These are phyloP conservation scores for Blastocystis sp. DNA, from an alignment of 352 stramenopile genomes.

Conservation along the genomic window DNA sequence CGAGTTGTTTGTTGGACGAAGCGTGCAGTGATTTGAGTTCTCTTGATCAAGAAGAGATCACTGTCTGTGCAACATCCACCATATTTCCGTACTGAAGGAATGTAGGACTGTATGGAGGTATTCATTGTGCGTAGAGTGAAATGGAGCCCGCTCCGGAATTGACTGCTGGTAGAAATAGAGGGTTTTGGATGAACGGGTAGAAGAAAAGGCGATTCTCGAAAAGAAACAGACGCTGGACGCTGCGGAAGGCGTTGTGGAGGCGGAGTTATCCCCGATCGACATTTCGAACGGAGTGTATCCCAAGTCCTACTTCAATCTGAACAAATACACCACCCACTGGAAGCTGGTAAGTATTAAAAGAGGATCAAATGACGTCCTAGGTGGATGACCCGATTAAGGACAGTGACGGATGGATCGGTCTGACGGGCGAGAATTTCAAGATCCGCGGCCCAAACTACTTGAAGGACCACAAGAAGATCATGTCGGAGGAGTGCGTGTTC, in stretches of 20 bases:
- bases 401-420: constrained; percentile 36
- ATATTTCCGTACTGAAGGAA: no score
- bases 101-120: constrained; percentile 9
- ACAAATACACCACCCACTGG: constrained; percentile 44
- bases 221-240: neutral
- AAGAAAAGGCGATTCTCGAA: constrained; percentile 44
- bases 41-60: no score
- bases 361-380: neutral
- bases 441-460: constrained; percentile 40
- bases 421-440: constrained; percentile 50
- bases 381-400: constrained; percentile 19
- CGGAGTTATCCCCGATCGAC: constrained; percentile 8
- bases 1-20: no score
- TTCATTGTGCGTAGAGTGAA: neutral
- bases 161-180: no score
- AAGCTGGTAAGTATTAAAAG: neutral
- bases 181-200: neutral
- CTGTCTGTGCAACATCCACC: no score
- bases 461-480: constrained; percentile 56
- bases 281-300: neutral
- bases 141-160: no score
- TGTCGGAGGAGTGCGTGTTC: constrained; percentile 48
- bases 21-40: no score
- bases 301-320: neutral
- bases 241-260: neutral